These are phyloP conservation scores for Gnomoniopsis sp. DNA, from an alignment of 2,329 filamentous ascomycete species.

Conservation along the genomic window DNA sequence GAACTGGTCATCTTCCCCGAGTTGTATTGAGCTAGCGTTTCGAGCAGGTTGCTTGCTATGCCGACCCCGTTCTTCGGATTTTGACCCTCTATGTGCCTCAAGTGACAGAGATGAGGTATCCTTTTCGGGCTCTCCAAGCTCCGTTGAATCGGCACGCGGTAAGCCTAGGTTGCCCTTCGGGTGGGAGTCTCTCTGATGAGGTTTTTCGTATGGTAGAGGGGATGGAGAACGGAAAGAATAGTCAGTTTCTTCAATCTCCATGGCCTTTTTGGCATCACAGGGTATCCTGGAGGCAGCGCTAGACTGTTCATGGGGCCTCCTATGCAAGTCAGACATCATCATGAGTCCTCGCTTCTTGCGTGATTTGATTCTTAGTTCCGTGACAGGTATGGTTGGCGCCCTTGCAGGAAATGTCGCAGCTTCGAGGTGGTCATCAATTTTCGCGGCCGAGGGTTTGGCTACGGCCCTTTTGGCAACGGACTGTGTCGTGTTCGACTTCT, in stretches of 20 bases:
- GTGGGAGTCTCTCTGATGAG: not conserved
- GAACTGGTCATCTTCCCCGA: conserved; percentile 8
- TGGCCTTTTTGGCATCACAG: not conserved
- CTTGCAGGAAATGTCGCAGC: not conserved
- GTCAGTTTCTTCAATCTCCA: not conserved
- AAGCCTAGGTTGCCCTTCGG: not conserved
- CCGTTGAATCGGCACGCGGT: not conserved
- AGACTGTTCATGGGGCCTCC: conserved; percentile 13
- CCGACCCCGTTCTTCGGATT: not conserved
- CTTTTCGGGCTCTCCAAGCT: not conserved
- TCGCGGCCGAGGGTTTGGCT: not conserved
- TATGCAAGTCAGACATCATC: conserved; percentile 37
- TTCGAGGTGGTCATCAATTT: not conserved
- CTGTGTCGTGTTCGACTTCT: not conserved
- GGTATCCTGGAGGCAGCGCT: not conserved
- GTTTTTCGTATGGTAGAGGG: not conserved
- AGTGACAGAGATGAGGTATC: not conserved
- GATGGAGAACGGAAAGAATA: not conserved
- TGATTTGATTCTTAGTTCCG: conserved; percentile 44
- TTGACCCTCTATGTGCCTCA: not conserved
- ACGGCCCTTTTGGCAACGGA: not conserved
- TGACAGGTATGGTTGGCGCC: conserved; percentile 29
- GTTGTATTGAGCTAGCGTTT: not conserved
- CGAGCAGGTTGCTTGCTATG: not conserved
- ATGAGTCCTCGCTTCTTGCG: conserved; percentile 46